These are phyloP conservation scores for Beverwykella pulmonaria DNA, from an alignment of 495 filamentous ascomycete species.

Conservation along the genomic window DNA sequence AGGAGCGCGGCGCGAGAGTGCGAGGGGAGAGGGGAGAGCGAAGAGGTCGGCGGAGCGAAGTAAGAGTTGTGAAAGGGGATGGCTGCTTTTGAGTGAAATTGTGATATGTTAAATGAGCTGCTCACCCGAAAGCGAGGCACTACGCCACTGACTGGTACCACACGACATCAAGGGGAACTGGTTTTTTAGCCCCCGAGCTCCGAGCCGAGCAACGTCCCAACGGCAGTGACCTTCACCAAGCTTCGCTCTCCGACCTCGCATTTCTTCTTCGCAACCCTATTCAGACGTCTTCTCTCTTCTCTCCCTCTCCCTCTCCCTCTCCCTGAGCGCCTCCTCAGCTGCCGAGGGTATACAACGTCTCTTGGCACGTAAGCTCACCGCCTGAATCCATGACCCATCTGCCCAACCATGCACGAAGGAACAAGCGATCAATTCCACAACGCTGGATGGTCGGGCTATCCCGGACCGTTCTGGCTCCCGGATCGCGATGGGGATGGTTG, in stretches of 20 bases:
- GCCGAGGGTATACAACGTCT: not conserved
- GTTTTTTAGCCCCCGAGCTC: not conserved
- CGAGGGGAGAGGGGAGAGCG: conserved; percentile 5
- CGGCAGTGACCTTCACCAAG: conserved; percentile 1
- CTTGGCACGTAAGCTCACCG: not conserved
- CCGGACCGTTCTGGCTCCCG: not conserved
- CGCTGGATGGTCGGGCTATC: not conserved
- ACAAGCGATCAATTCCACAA: not conserved
- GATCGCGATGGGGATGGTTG: not conserved
- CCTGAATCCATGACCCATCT: not conserved
- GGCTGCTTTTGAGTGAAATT: conserved; percentile 14
- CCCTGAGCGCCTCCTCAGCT: not conserved
- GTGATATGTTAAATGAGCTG: conserved; percentile 22
- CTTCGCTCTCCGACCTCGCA: not conserved
- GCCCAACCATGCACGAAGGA: not conserved
- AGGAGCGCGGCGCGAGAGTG: not conserved
- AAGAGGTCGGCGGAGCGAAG: not conserved
- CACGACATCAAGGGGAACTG: not conserved
- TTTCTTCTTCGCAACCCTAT: not conserved
- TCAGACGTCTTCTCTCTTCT: not conserved
- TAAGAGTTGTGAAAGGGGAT: conserved; percentile 7
- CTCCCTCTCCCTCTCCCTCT: not conserved
- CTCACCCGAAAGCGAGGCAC: conserved; percentile 13
- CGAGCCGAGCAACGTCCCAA: not conserved
- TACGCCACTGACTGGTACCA: not conserved